Conservation (phyloP, 768 basidiomycete genomes). For the Hypsizygus marmoreus region DNA sequence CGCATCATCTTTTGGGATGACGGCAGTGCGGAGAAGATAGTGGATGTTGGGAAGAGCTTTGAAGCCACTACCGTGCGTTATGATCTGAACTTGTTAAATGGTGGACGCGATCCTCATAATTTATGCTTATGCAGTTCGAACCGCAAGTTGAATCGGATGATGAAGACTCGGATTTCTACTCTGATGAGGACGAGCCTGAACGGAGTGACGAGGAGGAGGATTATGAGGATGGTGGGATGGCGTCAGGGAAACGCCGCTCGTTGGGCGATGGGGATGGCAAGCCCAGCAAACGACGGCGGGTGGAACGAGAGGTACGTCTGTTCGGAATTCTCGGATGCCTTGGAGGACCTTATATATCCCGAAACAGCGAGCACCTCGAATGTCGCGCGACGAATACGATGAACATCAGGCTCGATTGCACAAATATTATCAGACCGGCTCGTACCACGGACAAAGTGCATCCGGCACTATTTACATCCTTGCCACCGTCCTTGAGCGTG, state of each 20-base stretch:
- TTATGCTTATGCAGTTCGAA: constrained; percentile 57
- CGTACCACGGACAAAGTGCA: constrained; percentile 88
- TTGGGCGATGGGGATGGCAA: constrained; percentile 37
- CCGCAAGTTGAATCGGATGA: constrained; percentile 53
- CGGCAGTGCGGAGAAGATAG: constrained; percentile 71
- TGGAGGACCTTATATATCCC: constrained; percentile 3
- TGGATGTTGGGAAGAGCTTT: constrained; percentile 78
- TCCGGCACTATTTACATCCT: constrained; percentile 88
- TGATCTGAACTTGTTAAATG: not conserved
- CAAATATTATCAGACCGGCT: constrained; percentile 84
- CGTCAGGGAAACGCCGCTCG: constrained; percentile 53
- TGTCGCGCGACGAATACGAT: constrained; percentile 72
- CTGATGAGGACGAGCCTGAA: constrained; percentile 36
- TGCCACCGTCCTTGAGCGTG: constrained; percentile 86
- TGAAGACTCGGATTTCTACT: constrained; percentile 37
- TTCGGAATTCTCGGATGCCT: constrained; percentile 2
- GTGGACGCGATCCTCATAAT: constrained; percentile 6
- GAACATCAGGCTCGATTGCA: constrained; percentile 65
- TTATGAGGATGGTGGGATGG: constrained; percentile 42
- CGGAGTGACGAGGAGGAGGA: constrained; percentile 39
- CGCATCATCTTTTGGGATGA: constrained; percentile 93
- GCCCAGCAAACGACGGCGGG: constrained; percentile 59
- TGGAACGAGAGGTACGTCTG: constrained; percentile 45
- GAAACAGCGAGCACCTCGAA: constrained; percentile 49
- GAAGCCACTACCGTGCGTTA: constrained; percentile 74